Conservation (phyloP, 2,329 filamentous ascomycete genomes). For the Apiospora malaysiana region DNA sequence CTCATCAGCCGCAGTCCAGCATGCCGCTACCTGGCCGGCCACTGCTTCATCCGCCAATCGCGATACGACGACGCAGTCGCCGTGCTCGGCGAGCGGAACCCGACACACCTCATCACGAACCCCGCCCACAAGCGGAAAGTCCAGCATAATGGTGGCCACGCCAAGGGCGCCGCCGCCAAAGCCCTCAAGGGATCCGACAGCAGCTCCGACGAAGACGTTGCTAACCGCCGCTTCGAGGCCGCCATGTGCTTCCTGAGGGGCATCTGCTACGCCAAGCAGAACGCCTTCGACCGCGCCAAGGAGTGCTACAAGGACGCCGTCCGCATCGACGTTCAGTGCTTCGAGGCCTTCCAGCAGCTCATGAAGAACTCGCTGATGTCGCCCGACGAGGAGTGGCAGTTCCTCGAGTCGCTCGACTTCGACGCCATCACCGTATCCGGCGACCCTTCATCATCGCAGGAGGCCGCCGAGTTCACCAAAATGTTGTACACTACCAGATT, state of each 20-base stretch:
- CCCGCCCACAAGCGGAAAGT: conserved; percentile 71
- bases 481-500: conserved; percentile 95
- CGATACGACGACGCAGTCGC: conserved; percentile 87
- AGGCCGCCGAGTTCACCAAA: conserved; percentile 91
- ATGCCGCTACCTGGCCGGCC: conserved; percentile 89
- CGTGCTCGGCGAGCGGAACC: conserved; percentile 90
- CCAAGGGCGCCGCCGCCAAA: conserved; percentile 31
- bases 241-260: conserved; percentile 97
- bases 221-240: conserved; percentile 86
- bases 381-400: conserved; percentile 87
- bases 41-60: conserved; percentile 92
- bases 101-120: conserved; percentile 81
- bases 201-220: conserved; percentile 67
- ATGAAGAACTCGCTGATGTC: conserved; percentile 95
- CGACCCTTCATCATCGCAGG: conserved; percentile 73
- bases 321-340: conserved; percentile 95
- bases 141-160: conserved; percentile 57
- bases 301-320: conserved; percentile 99
- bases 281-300: conserved; percentile 95
- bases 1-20: conserved; percentile 81
- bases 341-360: conserved; percentile 96
- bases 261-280: conserved; percentile 94
- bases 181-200: conserved; percentile 39
- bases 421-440: conserved; percentile 74
- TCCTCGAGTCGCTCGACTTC: conserved; percentile 88